These are phyloP conservation scores for Auricularia sp. DNA, from an alignment of 768 basidiomycete genomes.

Conservation along the genomic window DNA sequence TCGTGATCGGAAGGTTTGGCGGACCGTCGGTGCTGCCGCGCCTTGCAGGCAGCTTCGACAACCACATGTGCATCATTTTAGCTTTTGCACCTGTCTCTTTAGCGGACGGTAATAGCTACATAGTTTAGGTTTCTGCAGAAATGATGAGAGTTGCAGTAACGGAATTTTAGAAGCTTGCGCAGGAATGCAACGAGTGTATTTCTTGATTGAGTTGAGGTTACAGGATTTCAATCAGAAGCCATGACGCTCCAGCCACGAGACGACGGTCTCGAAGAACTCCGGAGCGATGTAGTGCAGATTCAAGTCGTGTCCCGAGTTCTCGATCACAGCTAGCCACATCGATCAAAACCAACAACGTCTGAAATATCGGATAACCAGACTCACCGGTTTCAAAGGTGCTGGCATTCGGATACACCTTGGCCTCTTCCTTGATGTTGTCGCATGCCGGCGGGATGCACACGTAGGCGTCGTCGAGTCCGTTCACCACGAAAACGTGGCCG, in stretches of 20 bases:
- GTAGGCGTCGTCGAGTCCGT: neutral
- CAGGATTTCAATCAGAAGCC: neutral
- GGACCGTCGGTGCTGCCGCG: no score
- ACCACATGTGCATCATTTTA: no score
- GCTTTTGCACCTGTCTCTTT: no score
- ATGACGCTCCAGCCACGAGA: neutral
- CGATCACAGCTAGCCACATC: conserved; percentile 10
- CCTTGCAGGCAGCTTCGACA: no score
- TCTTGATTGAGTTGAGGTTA: conserved; percentile 3
- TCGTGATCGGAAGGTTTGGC: no score
- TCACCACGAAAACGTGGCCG: neutral
- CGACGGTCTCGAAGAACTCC: neutral
- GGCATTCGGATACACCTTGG: conserved; percentile 9
- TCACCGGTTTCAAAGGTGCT: no score
- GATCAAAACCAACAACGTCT: neutral
- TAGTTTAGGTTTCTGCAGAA: no score
- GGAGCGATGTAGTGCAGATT: conserved; percentile 6
- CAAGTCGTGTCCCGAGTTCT: conserved; percentile 24
- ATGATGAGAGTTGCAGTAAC: no score
- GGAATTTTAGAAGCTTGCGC: no score
- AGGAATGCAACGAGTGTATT: no score
- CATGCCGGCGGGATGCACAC: conserved; percentile 2
- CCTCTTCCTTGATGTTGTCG: conserved; percentile 2
- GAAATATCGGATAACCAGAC: no score
- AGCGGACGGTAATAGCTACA: no score